phyloP scores from a whole-genome alignment of 164 flowering plant genomes.

The Nymphaea thermarum region DNA sequence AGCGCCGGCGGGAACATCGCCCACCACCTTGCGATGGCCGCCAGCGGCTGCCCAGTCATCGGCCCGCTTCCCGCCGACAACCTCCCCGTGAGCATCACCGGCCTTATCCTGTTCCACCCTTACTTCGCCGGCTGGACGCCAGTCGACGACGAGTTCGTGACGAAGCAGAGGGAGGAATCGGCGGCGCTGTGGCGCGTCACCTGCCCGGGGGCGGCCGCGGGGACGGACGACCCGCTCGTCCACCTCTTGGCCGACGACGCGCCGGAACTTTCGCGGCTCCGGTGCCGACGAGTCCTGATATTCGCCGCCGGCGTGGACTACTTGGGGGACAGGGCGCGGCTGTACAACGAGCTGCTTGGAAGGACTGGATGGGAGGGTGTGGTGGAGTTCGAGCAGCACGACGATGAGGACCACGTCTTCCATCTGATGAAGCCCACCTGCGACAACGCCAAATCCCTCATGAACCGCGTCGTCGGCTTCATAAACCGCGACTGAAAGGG shows the following conservation, averaged over 20 bases:
- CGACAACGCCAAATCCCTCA: background rate
- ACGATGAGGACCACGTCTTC: constrained; percentile 10
- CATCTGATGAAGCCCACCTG: constrained; percentile 1
- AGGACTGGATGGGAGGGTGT: constrained; percentile 9
- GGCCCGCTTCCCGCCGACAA: too few relatives aligned
- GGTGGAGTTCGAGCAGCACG: constrained; percentile 7
- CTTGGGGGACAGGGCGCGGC: constrained; percentile 4
- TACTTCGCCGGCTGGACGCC: constrained; percentile 2
- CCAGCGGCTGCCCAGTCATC: background rate
- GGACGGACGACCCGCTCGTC: constrained; percentile 19
- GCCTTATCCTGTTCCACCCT: background rate
- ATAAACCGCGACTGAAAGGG: background rate
- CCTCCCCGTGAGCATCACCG: background rate
- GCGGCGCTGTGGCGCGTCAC: constrained; percentile 6
- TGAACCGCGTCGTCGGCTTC: constrained; percentile 4
- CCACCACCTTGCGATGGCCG: constrained; percentile 23
- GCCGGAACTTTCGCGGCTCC: constrained; percentile 10
- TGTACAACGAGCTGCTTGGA: background rate
- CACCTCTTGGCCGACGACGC: constrained; percentile 13
- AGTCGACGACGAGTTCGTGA: background rate
- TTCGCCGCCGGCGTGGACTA: constrained; percentile 7
- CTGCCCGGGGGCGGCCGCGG: constrained; percentile 6
- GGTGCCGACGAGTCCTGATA: constrained; percentile 4
- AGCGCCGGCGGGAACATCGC: constrained; percentile 44
- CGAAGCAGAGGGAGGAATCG: background rate